phyloP scores from a whole-genome alignment of 306 rosid genomes.

The Acmispon strigosus region DNA sequence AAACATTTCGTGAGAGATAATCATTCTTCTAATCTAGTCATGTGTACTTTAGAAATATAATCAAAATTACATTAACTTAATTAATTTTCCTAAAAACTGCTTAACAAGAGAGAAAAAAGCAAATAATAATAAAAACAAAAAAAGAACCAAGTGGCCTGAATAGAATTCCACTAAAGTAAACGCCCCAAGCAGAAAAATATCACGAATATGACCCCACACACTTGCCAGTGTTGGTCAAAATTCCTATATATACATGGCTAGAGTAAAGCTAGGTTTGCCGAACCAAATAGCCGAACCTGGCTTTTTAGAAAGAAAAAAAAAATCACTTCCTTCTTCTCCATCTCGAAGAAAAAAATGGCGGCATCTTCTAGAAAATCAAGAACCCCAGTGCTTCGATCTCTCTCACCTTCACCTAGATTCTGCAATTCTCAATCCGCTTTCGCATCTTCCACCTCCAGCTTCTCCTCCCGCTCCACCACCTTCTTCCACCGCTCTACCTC shows the following conservation, averaged over 20 bases:
- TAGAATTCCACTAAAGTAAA: conserved; percentile 21
- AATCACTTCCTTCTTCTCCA: not conserved
- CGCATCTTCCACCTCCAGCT: conserved; percentile 68
- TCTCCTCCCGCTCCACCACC: conserved; percentile 50
- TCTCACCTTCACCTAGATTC: conserved; percentile 32
- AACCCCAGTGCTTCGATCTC: conserved; percentile 48
- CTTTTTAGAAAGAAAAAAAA: not conserved
- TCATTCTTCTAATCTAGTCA: not conserved
- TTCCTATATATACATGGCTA: conserved; percentile 60
- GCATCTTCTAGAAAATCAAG: conserved; percentile 53
- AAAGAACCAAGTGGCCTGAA: not conserved
- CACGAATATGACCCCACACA: not conserved
- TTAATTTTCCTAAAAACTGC: not conserved
- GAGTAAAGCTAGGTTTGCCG: conserved; percentile 83
- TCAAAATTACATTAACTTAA: not conserved
- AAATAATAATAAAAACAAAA: too few species aligned
- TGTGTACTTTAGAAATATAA: not conserved
- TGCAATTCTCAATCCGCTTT: conserved; percentile 47
- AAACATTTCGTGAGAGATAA: not conserved
- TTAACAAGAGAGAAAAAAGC: too few species aligned
- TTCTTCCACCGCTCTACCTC: conserved; percentile 57
- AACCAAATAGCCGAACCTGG: conserved; percentile 47
- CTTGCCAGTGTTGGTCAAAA: not conserved
- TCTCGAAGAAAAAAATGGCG: conserved; percentile 44
- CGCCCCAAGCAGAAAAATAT: conserved; percentile 14